Evolutionary conservation across 164 flowering plant genomes (phyloP), one percentile per base, ranked within the genome.

Genomic region (Echeveria elegans): DNA sequence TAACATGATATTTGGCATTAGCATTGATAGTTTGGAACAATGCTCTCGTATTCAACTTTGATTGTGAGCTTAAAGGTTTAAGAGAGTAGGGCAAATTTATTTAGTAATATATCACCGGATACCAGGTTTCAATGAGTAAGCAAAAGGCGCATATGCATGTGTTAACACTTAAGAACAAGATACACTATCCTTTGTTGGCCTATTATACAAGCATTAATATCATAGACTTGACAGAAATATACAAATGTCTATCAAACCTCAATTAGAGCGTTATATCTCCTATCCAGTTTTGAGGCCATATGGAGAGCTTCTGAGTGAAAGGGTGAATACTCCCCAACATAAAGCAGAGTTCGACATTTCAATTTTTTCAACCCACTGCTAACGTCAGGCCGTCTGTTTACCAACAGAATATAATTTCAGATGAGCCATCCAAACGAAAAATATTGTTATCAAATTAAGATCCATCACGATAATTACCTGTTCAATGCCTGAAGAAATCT

Each of bases 311-410:
- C 98, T 15, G 82, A 69, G 66, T 80, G 88, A 72, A 87, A 90
- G 12, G 90, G 86, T 73, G 86, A 80, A 72, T 79, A 75, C 41
- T 92, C 98, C 12, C 98, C 98, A 9, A 90, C 92, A 72, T 88
- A 86, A 52, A 92, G 85, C 32, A 92, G 85, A 8, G 96, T 81
- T 65, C 75, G 80, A 65, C 96, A 92, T 19, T 77, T 70, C 65
- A 92, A 68, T 59, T 77, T 82, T 81, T 79, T 83, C 75, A 90
- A 70, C 56, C 86, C 77, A 0, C 79, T 82, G 8, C 85, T 78
- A 38, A 92, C 78, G 75, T 92, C 96, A 19, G 72, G 80, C 68
- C 95, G 82, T 87, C 96, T 92, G 86, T 53, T 53, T 9, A 53
- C 26, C 23, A 72, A 58, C 65, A 30, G 23, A 67, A 43, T 29